These are phyloP conservation scores for Closterium sp. DNA, from an alignment of 139 green algal genomes.

Conservation along the genomic window DNA sequence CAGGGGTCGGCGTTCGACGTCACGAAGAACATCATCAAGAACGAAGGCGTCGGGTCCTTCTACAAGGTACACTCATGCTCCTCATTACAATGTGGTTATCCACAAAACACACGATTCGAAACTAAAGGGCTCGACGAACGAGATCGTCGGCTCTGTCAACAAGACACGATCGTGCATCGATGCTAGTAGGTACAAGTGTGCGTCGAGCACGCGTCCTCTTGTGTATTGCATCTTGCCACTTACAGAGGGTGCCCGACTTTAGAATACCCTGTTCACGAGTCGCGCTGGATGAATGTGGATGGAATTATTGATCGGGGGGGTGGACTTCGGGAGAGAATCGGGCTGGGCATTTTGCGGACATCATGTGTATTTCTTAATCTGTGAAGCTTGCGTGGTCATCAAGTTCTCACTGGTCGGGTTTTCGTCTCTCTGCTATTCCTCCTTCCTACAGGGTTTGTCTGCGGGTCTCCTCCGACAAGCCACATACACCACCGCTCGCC, in stretches of 20 bases:
- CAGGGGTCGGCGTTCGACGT: conserved; percentile 69
- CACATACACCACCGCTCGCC: conserved; percentile 93
- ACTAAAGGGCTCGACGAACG: background rate
- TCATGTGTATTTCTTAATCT: too few species aligned
- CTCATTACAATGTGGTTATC: background rate
- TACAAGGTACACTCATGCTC: conserved; percentile 45
- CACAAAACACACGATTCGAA: too few species aligned
- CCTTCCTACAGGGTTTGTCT: conserved; percentile 68
- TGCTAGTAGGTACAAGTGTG: too few species aligned
- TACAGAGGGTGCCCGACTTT: too few species aligned
- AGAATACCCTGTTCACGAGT: too few species aligned
- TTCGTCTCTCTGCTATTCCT: background rate
- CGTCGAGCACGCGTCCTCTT: too few species aligned
- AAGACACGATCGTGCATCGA: too few species aligned
- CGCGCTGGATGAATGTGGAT: too few species aligned
- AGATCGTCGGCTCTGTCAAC: background rate
- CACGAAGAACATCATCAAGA: conserved; percentile 45
- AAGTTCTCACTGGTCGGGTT: background rate
- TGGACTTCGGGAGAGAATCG: too few species aligned
- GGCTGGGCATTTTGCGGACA: too few species aligned
- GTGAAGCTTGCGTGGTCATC: background rate
- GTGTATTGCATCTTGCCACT: too few species aligned
- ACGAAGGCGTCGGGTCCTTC: conserved; percentile 47
- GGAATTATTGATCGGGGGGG: too few species aligned
- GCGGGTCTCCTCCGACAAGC: conserved; percentile 95